A percentile compares a stretch with the other conserved stretches of the same genome.
Conservation (phyloP, 495 filamentous ascomycete genomes). For the Achaetomiella virescens region DNA sequence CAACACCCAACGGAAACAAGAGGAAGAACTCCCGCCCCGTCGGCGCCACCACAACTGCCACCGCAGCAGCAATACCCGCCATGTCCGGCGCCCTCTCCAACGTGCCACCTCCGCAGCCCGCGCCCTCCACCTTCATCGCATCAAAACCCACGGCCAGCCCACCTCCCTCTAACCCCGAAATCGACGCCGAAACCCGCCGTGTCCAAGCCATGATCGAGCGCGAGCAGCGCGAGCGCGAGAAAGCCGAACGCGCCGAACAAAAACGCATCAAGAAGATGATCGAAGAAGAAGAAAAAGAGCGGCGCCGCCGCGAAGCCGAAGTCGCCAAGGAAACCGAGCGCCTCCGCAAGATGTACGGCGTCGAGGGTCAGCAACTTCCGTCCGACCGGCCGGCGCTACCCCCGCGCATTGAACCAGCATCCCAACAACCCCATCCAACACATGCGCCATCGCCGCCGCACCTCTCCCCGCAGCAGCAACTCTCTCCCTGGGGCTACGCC, state of each 20-base stretch:
- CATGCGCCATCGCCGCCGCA: background rate
- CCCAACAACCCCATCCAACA: constrained; percentile 5
- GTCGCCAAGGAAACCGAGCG: constrained; percentile 82
- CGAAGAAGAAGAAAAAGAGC: constrained; percentile 68
- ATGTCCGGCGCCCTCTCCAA: constrained; percentile 29
- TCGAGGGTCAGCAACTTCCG: constrained; percentile 39
- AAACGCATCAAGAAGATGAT: constrained; percentile 69
- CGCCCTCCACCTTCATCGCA: constrained; percentile 9
- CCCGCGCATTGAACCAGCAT: constrained; percentile 7
- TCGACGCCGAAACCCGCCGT: constrained; percentile 59
- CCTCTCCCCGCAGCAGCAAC: constrained; percentile 7
- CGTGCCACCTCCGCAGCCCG: constrained; percentile 1
- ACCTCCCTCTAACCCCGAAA: constrained; percentile 47
- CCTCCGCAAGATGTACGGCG: constrained; percentile 65
- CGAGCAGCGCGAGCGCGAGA: constrained; percentile 48
- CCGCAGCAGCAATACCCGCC: constrained; percentile 5
- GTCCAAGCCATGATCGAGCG: constrained; percentile 49
- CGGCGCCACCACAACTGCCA: constrained; percentile 3
- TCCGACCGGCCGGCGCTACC: constrained; percentile 20
- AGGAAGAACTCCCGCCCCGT: constrained; percentile 42
- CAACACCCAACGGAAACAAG: constrained; percentile 21
- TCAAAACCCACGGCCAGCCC: constrained; percentile 23
- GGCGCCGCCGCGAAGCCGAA: constrained; percentile 59
- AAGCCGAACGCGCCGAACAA: constrained; percentile 54
- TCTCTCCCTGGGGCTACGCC: background rate